Percentiles rank a stretch among this genome's conserved stretches.
Conservation (phyloP, 768 basidiomycete species). For the Strobilomyces echinocephalus region DNA sequence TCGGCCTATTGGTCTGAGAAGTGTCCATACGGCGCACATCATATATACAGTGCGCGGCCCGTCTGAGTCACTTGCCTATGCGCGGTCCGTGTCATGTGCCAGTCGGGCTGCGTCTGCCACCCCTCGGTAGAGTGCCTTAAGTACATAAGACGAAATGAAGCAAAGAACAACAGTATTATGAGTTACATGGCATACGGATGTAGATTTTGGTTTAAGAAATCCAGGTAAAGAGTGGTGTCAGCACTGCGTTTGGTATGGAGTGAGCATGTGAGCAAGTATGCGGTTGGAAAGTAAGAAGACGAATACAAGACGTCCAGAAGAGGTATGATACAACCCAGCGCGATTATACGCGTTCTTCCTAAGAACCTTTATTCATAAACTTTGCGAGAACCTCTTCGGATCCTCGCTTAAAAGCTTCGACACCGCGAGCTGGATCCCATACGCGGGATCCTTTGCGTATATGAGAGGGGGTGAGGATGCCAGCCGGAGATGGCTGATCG, state of each 20-base stretch:
- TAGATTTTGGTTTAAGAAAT: too few species aligned
- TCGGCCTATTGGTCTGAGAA: too few species aligned
- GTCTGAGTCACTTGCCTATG: too few species aligned
- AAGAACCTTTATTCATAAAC: constrained; percentile 76
- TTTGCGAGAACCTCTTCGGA: constrained; percentile 84
- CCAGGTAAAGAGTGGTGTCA: too few species aligned
- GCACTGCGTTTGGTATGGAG: too few species aligned
- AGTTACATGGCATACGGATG: background rate
- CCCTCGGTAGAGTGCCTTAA: too few species aligned
- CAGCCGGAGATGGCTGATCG: constrained; percentile 49
- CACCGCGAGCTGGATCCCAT: constrained; percentile 82
- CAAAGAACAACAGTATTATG: background rate
- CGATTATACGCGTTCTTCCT: constrained; percentile 45
- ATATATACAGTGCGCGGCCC: too few species aligned
- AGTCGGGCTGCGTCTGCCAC: too few species aligned
- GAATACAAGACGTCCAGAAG: background rate
- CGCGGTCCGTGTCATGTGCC: too few species aligned
- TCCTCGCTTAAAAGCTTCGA: constrained; percentile 81
- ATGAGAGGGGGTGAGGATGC: constrained; percentile 32
- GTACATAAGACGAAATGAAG: background rate
- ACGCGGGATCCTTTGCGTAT: constrained; percentile 52
- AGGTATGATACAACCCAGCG: background rate
- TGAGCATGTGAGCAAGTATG: too few species aligned
- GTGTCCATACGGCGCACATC: too few species aligned
- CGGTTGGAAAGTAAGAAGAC: background rate